These are phyloP conservation scores for Hyaloscypha hepaticicola DNA, from an alignment of 495 filamentous ascomycete species.

Conservation along the genomic window DNA sequence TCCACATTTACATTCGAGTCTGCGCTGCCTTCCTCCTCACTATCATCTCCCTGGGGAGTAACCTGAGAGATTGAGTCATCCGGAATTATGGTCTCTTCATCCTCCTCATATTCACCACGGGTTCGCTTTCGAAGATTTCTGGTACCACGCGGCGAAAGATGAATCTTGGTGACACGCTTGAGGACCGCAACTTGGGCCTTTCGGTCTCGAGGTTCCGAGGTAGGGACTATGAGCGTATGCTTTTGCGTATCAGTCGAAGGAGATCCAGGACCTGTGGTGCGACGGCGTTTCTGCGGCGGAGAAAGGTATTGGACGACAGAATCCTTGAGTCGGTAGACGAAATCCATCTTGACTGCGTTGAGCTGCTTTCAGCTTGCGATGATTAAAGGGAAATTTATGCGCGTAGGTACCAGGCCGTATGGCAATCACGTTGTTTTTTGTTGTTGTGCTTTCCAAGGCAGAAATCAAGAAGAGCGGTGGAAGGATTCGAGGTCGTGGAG, in stretches of 20 bases:
- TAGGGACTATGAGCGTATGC: constrained; percentile 1
- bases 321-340: constrained; percentile 23
- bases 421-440: not conserved
- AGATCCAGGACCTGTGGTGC: constrained; percentile 25
- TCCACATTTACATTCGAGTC: not conserved
- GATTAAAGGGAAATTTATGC: not conserved
- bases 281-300: constrained; percentile 28
- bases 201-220: constrained; percentile 22
- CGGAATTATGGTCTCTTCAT: constrained; percentile 1
- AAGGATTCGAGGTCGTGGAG: not conserved
- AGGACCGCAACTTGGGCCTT: constrained; percentile 14
- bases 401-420: not conserved
- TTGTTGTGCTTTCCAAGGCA: not conserved
- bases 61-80: constrained; percentile 22
- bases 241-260: constrained; percentile 5
- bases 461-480: not conserved
- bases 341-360: constrained; percentile 21
- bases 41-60: not conserved
- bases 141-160: constrained; percentile 19
- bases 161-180: constrained; percentile 12
- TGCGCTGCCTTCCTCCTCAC: not conserved
- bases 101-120: constrained; percentile 19
- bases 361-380: not conserved
- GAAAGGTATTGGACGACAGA: constrained; percentile 25
- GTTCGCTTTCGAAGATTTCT: constrained; percentile 24